Conservation (phyloP, 257 asterid genomes). For the Handroanthus guayacan region DNA sequence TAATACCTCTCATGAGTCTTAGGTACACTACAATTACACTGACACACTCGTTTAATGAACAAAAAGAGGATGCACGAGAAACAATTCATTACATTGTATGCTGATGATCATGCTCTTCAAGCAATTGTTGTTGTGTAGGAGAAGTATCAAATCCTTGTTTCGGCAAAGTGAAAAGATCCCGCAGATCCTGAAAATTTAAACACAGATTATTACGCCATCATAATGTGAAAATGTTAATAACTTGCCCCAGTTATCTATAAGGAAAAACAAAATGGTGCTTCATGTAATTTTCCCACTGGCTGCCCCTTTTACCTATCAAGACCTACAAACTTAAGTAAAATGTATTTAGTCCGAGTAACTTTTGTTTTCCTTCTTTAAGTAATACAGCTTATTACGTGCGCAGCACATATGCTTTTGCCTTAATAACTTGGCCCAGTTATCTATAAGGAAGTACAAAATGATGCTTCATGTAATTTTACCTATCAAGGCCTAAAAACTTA, state of each 20-base stretch:
- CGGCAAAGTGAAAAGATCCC: conserved; percentile 85
- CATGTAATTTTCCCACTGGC: too few species aligned
- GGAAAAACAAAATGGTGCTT: too few species aligned
- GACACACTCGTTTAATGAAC: background rate
- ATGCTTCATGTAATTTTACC: background rate
- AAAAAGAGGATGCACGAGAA: background rate
- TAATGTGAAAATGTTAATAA: background rate
- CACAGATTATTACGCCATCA: conserved; percentile 29
- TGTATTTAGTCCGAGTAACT: too few species aligned
- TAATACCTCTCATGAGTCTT: background rate
- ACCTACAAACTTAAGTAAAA: too few species aligned
- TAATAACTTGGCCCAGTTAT: conserved; percentile 8
- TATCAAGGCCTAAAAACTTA: background rate
- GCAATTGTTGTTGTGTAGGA: conserved; percentile 84
- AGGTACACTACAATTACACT: background rate
- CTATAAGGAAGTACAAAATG: conserved; percentile 1
- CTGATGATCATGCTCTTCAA: conserved; percentile 86
- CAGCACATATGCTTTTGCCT: conserved; percentile 24
- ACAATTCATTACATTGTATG: conserved; percentile 64
- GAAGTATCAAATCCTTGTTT: conserved; percentile 86
- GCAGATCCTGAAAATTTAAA: conserved; percentile 68
- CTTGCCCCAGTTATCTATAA: background rate
- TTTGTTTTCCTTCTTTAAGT: too few species aligned
- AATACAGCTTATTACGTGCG: background rate
- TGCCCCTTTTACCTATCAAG: too few species aligned